Percentiles rank a stretch among this genome's conserved stretches.
phyloP scores from a whole-genome alignment of 2,329 filamentous ascomycete genomes.

The Arthrinium phaeospermum region DNA sequence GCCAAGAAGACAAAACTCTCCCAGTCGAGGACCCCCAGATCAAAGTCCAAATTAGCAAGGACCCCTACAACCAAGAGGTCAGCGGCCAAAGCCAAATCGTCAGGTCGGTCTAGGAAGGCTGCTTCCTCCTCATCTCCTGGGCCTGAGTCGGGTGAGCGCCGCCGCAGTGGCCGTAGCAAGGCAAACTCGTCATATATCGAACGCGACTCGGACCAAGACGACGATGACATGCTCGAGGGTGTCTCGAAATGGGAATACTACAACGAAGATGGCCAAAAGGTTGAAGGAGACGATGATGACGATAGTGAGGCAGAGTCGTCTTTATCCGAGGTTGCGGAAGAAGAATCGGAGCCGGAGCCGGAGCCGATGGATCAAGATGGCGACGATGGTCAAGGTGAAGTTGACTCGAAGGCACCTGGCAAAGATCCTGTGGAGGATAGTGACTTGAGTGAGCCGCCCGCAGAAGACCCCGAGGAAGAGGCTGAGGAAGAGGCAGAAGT shows the following conservation, averaged over 20 bases:
- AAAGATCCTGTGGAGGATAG: slow-evolving; percentile 21
- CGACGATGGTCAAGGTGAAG: slow-evolving; percentile 20
- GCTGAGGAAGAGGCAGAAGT: slow-evolving; percentile 21
- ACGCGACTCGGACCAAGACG: slow-evolving; percentile 62
- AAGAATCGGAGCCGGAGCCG: slow-evolving; percentile 21
- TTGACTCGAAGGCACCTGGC: slow-evolving; percentile 17
- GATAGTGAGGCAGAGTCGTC: slow-evolving; percentile 29
- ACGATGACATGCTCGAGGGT: slow-evolving; percentile 66
- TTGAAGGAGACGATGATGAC: slow-evolving; percentile 32
- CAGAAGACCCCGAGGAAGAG: slow-evolving; percentile 23
- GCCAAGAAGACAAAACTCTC: slow-evolving; percentile 45
- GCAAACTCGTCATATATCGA: slow-evolving; percentile 59
- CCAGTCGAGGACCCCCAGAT: slow-evolving; percentile 41
- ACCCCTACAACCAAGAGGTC: slow-evolving; percentile 36
- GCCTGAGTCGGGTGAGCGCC: slow-evolving; percentile 51
- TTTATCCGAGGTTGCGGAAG: slow-evolving; percentile 36
- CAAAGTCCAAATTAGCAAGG: slow-evolving; percentile 39
- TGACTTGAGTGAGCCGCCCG: slow-evolving; percentile 21
- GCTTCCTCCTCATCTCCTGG: slow-evolving; percentile 31
- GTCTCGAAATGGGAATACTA: slow-evolving; percentile 65
- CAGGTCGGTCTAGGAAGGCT: slow-evolving; percentile 37
- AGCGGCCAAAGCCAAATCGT: slow-evolving; percentile 33
- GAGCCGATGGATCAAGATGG: slow-evolving; percentile 28
- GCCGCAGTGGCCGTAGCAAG: slow-evolving; percentile 60
- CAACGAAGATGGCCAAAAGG: slow-evolving; percentile 43